Percentiles rank a stretch among this genome's conserved stretches.
Evolutionary conservation across 495 filamentous ascomycete genomes (phyloP).

Genomic region (Podospora bellae-mahoneyi): DNA sequence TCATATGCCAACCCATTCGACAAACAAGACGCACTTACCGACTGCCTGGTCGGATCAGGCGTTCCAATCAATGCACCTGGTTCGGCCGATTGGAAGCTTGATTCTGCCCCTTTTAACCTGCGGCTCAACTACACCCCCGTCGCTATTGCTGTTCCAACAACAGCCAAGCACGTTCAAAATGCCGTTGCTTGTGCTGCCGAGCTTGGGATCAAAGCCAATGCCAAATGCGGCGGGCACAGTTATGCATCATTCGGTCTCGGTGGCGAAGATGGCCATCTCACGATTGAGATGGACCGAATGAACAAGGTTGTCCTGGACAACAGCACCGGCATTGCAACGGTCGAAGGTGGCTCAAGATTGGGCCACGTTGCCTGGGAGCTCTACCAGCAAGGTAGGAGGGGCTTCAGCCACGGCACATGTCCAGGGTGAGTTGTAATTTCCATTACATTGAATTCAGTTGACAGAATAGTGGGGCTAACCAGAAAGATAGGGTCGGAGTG

Average conservation of each 20-base stretch:
- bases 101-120: conserved; percentile 42
- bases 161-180: conserved; percentile 38
- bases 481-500: conserved; percentile 36
- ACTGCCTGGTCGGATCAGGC: conserved; percentile 36
- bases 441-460: not conserved
- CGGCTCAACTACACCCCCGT: conserved; percentile 39
- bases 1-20: conserved; percentile 22
- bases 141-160: conserved; percentile 41
- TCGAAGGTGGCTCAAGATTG: conserved; percentile 39
- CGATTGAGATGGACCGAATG: conserved; percentile 45
- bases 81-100: conserved; percentile 40
- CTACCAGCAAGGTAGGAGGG: conserved; percentile 42
- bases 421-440: conserved; percentile 33
- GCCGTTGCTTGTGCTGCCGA: conserved; percentile 40
- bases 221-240: conserved; percentile 49
- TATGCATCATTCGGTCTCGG: conserved; percentile 47
- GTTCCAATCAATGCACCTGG: conserved; percentile 35
- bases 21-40: conserved; percentile 34
- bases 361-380: conserved; percentile 44
- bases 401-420: conserved; percentile 47
- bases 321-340: conserved; percentile 38
- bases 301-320: conserved; percentile 41
- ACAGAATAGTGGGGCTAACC: conserved; percentile 11
- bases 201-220: conserved; percentile 41
- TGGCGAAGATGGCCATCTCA: conserved; percentile 47